Percentiles rank a stretch among this genome's conserved stretches.
Evolutionary conservation across 352 stramenopile genomes (phyloP).

Genomic region (Pythium apleroticum): DNA sequence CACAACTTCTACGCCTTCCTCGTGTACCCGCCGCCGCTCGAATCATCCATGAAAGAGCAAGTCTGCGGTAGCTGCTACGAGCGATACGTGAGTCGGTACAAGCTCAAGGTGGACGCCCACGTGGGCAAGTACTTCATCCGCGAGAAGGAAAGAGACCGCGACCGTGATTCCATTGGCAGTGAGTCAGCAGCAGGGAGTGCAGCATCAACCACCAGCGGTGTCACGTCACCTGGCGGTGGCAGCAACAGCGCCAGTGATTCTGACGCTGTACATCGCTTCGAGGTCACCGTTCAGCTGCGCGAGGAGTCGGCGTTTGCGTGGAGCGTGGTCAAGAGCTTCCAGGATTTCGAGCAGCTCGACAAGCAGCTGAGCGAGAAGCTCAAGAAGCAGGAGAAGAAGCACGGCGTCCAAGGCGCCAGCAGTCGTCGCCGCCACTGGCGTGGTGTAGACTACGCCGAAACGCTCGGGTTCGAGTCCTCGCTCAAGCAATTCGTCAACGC

Average conservation of each 20-base stretch:
- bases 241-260: not conserved
- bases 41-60: constrained; percentile 57
- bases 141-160: constrained; percentile 30
- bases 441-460: constrained; percentile 72
- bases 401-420: constrained; percentile 29
- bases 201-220: not conserved
- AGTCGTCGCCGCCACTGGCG: constrained; percentile 55
- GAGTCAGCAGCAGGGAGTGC: not conserved
- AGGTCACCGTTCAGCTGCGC: constrained; percentile 63
- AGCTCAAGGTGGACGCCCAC: constrained; percentile 61
- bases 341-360: constrained; percentile 71
- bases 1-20: constrained; percentile 65
- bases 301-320: constrained; percentile 57
- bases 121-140: constrained; percentile 67
- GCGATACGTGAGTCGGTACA: constrained; percentile 60
- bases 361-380: constrained; percentile 66
- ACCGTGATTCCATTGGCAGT: constrained; percentile 11
- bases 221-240: not conserved
- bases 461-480: constrained; percentile 43
- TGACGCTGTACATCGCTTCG: constrained; percentile 31
- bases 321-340: constrained; percentile 68
- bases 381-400: constrained; percentile 72
- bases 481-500: constrained; percentile 44
- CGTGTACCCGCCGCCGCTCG: constrained; percentile 63
- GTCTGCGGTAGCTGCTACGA: constrained; percentile 74